Conservation (phyloP, 2,329 filamentous ascomycete species). For the Fusarium tupiense region DNA sequence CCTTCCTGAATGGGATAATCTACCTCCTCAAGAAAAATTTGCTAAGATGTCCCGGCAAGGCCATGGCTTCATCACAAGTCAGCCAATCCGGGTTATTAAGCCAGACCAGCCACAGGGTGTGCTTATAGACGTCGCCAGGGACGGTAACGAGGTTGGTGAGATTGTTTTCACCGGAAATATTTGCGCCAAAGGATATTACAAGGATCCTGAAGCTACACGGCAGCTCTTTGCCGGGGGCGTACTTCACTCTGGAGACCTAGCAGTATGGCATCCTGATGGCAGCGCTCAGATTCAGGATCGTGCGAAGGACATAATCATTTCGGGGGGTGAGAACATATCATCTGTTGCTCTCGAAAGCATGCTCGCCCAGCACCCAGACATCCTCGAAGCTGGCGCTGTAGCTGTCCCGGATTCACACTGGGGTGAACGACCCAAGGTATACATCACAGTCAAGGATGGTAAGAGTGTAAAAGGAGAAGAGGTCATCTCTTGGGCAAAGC, state of each 20-base stretch:
- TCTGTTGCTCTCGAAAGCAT: conserved; percentile 91
- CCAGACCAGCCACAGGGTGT: conserved; percentile 73
- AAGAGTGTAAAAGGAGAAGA: conserved; percentile 62
- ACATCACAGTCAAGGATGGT: conserved; percentile 81
- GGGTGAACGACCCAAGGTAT: conserved; percentile 97
- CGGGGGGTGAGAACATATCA: conserved; percentile 96
- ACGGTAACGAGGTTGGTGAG: conserved; percentile 62
- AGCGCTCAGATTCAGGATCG: conserved; percentile 92
- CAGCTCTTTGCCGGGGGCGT: conserved; percentile 90
- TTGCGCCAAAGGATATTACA: conserved; percentile 90
- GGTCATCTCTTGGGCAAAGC: conserved; percentile 87
- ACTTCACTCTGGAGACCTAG: conserved; percentile 89
- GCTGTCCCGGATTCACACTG: conserved; percentile 88
- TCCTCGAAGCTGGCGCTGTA: conserved; percentile 92
- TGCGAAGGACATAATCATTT: conserved; percentile 98
- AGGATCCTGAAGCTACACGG: conserved; percentile 83
- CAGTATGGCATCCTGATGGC: conserved; percentile 92
- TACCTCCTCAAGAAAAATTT: conserved; percentile 81
- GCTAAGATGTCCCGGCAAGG: conserved; percentile 93
- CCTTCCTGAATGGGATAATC: conserved; percentile 82
- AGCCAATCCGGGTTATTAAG: conserved; percentile 85
- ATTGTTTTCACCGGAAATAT: conserved; percentile 91
- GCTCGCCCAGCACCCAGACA: conserved; percentile 85
- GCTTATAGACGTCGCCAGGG: conserved; percentile 57
- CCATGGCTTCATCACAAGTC: conserved; percentile 85